Conservation (phyloP, 2,329 filamentous ascomycete species). For the Sporothrix euskadiensis region DNA sequence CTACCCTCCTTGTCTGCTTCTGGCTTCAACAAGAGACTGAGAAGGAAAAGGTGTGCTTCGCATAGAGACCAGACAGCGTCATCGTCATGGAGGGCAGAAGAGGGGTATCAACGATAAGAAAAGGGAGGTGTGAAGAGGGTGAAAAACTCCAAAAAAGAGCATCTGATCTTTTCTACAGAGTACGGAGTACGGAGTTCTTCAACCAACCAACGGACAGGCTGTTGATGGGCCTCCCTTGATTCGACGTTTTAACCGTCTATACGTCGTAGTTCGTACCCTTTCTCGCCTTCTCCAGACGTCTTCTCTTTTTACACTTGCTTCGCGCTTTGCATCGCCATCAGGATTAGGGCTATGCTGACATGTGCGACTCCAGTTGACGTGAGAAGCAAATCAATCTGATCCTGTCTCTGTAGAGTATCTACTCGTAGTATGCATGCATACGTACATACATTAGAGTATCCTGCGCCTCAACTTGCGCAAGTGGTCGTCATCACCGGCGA, state of each 20-base stretch:
- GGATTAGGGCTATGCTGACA: neutral
- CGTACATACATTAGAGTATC: too few species aligned
- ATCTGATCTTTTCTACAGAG: neutral
- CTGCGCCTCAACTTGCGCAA: neutral
- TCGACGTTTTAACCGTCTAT: too few species aligned
- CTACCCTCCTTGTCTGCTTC: neutral
- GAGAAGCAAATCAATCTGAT: neutral
- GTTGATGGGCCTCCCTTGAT: too few species aligned
- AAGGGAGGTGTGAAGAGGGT: neutral
- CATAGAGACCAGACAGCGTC: neutral
- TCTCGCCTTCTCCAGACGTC: too few species aligned
- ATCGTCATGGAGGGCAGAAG: neutral
- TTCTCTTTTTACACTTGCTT: neutral
- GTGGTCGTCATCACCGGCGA: neutral
- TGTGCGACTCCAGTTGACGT: neutral
- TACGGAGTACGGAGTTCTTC: neutral
- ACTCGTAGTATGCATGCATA: too few species aligned
- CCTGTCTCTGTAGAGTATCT: too few species aligned
- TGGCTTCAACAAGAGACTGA: neutral
- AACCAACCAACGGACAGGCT: too few species aligned
- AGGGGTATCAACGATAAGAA: neutral
- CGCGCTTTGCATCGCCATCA: neutral
- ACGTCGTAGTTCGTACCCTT: too few species aligned
- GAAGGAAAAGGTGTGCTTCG: too few species aligned
- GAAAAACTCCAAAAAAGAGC: neutral